phyloP scores from a whole-genome alignment of 441 rosid species.

The Melastoma candidum region DNA sequence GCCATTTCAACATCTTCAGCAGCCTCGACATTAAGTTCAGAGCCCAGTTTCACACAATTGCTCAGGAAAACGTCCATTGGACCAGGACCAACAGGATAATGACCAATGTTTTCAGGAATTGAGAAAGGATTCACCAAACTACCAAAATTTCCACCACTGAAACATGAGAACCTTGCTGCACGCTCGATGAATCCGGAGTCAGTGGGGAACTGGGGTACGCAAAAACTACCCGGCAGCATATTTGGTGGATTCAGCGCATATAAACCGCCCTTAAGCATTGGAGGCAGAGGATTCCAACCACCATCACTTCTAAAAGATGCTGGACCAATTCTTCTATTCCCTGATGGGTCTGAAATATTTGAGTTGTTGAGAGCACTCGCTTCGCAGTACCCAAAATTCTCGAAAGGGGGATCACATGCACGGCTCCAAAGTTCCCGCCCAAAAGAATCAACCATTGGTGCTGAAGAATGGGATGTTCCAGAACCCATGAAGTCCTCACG shows the following conservation, averaged over 20 bases:
- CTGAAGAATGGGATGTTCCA: constrained; percentile 48
- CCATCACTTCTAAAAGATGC: constrained; percentile 26
- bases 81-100: constrained; percentile 42
- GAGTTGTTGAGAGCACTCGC: constrained; percentile 35
- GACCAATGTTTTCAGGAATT: constrained; percentile 46
- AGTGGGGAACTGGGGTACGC: constrained; percentile 70
- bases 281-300: constrained; percentile 54
- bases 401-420: constrained; percentile 29
- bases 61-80: constrained; percentile 31
- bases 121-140: constrained; percentile 62
- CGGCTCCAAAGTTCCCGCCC: constrained; percentile 66
- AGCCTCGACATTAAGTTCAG: constrained; percentile 38
- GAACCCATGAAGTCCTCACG: constrained; percentile 26
- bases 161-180: constrained; percentile 86
- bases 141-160: constrained; percentile 64
- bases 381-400: constrained; percentile 49
- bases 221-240: constrained; percentile 44
- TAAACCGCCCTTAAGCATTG: constrained; percentile 53
- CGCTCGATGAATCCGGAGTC: constrained; percentile 91
- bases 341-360: constrained; percentile 32
- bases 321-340: constrained; percentile 30
- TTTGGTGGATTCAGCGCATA: constrained; percentile 44
- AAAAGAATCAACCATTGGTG: constrained; percentile 64
- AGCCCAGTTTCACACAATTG: constrained; percentile 28
- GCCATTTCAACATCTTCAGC: constrained; percentile 31